Evolutionary conservation across 768 basidiomycete genomes (phyloP), one percentile per base, ranked within the genome.

Genomic region (Collybiopsis luxurians): DNA sequence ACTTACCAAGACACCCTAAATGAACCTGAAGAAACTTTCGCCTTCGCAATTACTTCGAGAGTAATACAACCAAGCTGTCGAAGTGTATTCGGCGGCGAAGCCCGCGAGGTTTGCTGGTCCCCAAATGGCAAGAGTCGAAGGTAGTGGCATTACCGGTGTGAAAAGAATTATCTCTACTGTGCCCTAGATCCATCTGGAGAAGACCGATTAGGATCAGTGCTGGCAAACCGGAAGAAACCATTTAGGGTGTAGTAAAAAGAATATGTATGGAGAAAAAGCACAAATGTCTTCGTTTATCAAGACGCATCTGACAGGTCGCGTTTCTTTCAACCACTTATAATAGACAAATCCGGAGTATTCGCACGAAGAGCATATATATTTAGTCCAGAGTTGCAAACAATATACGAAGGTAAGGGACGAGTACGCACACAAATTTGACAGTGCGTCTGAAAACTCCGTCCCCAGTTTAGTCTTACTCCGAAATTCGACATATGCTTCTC

Each of bases 1-100:
- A 73, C 71, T 70, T 69, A 70, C 63, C 62, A 69, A 64, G 68
- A 65, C 60, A 64, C 61, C 63, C 56, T 59, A 68, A 66, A 62
- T 65, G 64, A 55, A 55, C 44, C 43, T 47, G 53, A 46, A 47
- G 17, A 45, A n/a, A 47, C 21, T 38, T 47, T 55, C 44, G 45
- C 43, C 45, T 55, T 55, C 54, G 23, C 27, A 43, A 38, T 17
- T 28, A 28, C 26, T 36, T 47, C 45, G 31, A 55, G 30, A 47
- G 54, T n/a, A 53, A 53, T 53, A 23, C 40, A 51, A 39, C 23
- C 36, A 10, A 28, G 39, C 34, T 55, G 53, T 55, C 53, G 44
- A 44, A 55, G 19, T 55, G 34, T 55, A 55, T 36, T 26, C 30
- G 34, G 54, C 42, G 44, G 54, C 27, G 23, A 38, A 44, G 30